These are phyloP conservation scores for Teratosphaeria gauchensis DNA, from an alignment of 2,329 filamentous ascomycete species.

Conservation along the genomic window DNA sequence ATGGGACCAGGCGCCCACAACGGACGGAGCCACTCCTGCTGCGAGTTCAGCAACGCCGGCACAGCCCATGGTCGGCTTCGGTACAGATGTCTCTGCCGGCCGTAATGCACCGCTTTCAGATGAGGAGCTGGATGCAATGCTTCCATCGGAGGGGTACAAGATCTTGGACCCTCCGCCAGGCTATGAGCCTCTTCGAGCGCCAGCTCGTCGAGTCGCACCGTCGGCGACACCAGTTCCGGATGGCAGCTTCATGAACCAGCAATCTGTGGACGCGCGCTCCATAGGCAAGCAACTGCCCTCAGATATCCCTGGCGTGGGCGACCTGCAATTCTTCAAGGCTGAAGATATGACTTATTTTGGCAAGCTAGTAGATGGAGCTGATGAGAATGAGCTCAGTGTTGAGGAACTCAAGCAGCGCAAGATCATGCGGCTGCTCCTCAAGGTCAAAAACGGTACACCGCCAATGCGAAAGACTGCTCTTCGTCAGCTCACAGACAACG, in stretches of 20 bases:
- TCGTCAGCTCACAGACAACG: slow-evolving; percentile 94
- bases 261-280: slow-evolving; percentile 72
- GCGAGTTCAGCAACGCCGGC: slow-evolving; percentile 66
- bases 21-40: slow-evolving; percentile 59
- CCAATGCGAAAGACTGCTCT: slow-evolving; percentile 98
- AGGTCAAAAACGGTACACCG: slow-evolving; percentile 98
- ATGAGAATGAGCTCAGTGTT: slow-evolving; percentile 84
- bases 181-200: slow-evolving; percentile 73
- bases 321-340: slow-evolving; percentile 95
- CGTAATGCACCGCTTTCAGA: slow-evolving; percentile 80
- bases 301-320: slow-evolving; percentile 90
- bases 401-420: slow-evolving; percentile 97
- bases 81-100: slow-evolving; percentile 61
- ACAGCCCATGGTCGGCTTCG: slow-evolving; percentile 54
- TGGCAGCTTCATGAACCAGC: slow-evolving; percentile 93
- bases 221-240: slow-evolving; percentile 59
- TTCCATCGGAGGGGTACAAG: slow-evolving; percentile 85
- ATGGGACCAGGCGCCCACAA: slow-evolving; percentile 79
- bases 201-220: slow-evolving; percentile 63
- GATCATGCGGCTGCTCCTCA: slow-evolving; percentile 92
- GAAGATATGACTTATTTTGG: slow-evolving; percentile 99
- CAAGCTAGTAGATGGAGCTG: slow-evolving; percentile 86
- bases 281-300: slow-evolving; percentile 87
- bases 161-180: slow-evolving; percentile 82
- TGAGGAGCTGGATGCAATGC: slow-evolving; percentile 84